Base-by-base conservation (phyloP, 1,139 yeast species). In the Taiozyma sp. region DNA sequence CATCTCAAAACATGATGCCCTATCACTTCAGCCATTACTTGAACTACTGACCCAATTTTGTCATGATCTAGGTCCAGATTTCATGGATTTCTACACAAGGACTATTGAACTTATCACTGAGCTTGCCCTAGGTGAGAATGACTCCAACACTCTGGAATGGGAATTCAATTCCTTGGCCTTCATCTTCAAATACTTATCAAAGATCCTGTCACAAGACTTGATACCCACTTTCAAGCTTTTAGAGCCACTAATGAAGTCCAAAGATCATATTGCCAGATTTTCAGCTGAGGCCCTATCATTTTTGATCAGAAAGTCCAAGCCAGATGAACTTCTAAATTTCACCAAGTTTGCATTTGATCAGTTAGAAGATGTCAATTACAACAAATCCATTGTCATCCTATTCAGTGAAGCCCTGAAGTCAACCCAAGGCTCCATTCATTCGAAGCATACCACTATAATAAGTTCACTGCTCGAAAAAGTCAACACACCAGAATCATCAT, bases 21-120 rank as follows among this genome's bases (percentile, higher is more conserved):
- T 85, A 52, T 83, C 97, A 1, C 70, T 88, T 47, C 95, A 91
- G 65, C 93, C 98, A 6, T 66, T 89, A 42, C 68, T 90, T 44
- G 99, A 93, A 63, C 71, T 90, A 46, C 67, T 89, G 43, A 79
- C 96, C 0, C 96, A 90, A 64, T 86, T 95, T 60, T 84, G 91
- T 44, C 97, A 89, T 61, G 99, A 93, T 71, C 72, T 93, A 56
- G 98, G 98, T 6, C 85, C 93, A 1, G 99, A 93, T 61, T 93
- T 90, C 62, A 77, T 89, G 73, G 61, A 53, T 21, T 89, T 73
- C 62, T 90, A 88, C 61, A 70, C 73, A 2, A 64, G 69, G 30
- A 70, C 89, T 1, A 69, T 93, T 47, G 59, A 66, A 1, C 61
- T 79, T 30, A 72, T 93, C 45, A 77, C 77, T 4, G 66, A 72